Conservation (phyloP, 148 eudicot genomes). For the Suaeda aralocaspica region DNA sequence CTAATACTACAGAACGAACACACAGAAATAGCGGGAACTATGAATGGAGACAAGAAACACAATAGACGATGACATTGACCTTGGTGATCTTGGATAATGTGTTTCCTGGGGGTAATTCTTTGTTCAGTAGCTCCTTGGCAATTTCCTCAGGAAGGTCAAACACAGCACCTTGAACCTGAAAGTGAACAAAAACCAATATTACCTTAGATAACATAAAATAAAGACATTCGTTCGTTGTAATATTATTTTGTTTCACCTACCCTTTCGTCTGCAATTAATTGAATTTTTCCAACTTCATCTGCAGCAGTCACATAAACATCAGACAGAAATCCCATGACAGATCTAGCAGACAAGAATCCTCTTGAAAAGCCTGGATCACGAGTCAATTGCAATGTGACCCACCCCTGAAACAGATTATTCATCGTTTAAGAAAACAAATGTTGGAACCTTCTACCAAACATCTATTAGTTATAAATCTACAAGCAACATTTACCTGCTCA, state of each 20-base stretch:
- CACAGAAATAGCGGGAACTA: background rate
- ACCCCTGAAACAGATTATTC: constrained; percentile 55
- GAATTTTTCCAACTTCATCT: constrained; percentile 89
- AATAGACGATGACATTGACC: constrained; percentile 36
- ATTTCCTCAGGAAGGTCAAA: constrained; percentile 98
- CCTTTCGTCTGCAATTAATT: constrained; percentile 75
- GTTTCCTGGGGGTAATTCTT: constrained; percentile 82
- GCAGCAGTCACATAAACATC: constrained; percentile 87
- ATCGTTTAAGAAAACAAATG: background rate
- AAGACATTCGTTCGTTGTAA: background rate
- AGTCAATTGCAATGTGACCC: constrained; percentile 79
- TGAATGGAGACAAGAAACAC: too few species aligned
- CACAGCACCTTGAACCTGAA: constrained; percentile 88
- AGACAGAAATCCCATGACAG: constrained; percentile 82
- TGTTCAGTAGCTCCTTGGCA: constrained; percentile 66
- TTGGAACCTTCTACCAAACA: background rate
- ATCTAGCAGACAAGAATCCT: constrained; percentile 84
- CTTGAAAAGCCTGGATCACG: constrained; percentile 56
- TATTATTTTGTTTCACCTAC: constrained; percentile 27
- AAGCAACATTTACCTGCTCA: constrained; percentile 60
- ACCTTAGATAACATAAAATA: background rate
- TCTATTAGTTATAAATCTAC: background rate
- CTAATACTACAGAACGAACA: background rate
- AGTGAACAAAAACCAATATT: constrained; percentile 13
- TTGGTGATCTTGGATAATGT: constrained; percentile 70